Conservation (phyloP, 129 eudicot species). For the Lactuca sativa region DNA sequence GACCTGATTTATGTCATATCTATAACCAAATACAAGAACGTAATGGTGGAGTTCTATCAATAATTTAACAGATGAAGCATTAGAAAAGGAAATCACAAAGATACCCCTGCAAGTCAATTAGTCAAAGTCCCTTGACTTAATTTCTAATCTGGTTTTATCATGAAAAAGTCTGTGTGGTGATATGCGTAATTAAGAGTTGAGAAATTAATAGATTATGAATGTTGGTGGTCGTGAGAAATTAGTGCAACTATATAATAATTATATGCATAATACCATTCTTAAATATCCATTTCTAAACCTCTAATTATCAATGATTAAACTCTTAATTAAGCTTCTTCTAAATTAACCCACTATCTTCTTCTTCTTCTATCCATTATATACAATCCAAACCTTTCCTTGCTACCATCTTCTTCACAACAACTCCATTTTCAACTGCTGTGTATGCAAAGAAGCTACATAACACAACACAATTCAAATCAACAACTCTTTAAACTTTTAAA, state of each 20-base stretch:
- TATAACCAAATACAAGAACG: too few species aligned
- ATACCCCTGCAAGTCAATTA: too few species aligned
- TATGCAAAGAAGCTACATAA: conserved; percentile 67
- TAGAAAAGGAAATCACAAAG: too few species aligned
- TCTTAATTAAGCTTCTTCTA: conserved; percentile 12
- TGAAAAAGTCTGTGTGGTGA: too few species aligned
- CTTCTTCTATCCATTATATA: conserved; percentile 41
- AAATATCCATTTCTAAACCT: conserved; percentile 21
- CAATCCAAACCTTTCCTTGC: conserved; percentile 22
- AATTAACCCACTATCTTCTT: conserved; percentile 20
- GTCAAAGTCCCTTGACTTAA: too few species aligned
- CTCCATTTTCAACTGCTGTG: conserved; percentile 79
- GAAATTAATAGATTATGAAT: too few species aligned
- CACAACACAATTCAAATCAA: not conserved
- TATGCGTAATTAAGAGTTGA: too few species aligned
- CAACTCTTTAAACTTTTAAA: not conserved
- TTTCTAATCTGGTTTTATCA: too few species aligned
- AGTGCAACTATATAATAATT: conserved; percentile 27
- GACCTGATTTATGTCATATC: too few species aligned
- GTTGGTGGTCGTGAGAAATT: too few species aligned
- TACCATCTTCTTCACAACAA: conserved; percentile 40
- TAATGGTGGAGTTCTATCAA: too few species aligned
- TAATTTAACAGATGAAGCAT: too few species aligned
- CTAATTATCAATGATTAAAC: conserved; percentile 19
- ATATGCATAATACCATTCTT: conserved; percentile 27